A percentile compares a stretch with the other conserved stretches of the same genome.
Evolutionary conservation across 1,284 basidiomycete genomes (phyloP).

Genomic region (Rhodotorula sp.): DNA sequence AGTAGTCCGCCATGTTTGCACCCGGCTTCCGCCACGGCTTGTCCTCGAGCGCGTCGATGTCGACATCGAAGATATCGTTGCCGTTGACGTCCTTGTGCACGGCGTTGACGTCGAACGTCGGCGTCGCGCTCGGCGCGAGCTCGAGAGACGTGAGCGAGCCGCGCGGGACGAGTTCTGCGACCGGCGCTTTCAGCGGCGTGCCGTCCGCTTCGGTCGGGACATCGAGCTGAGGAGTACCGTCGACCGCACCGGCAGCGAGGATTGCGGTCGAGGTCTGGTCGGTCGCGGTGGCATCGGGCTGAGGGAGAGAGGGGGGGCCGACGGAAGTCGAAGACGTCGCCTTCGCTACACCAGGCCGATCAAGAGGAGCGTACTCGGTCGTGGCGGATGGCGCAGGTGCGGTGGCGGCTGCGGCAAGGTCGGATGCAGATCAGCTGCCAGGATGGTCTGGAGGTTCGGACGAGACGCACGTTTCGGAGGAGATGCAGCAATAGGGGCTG

Average conservation of each 20-base stretch:
- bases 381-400: slow-evolving; percentile 27
- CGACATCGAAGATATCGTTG: slow-evolving; percentile 69
- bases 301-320: slow-evolving; percentile 6
- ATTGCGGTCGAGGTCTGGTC: slow-evolving; percentile 7
- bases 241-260: background rate
- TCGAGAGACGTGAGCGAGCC: slow-evolving; percentile 29
- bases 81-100: slow-evolving; percentile 31
- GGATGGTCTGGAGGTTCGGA: no score
- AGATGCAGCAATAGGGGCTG: background rate
- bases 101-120: slow-evolving; percentile 43
- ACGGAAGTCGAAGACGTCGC: slow-evolving; percentile 4
- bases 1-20: slow-evolving; percentile 93
- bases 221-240: slow-evolving; percentile 8
- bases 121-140: slow-evolving; percentile 13
- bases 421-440: background rate
- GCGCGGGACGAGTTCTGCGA: slow-evolving; percentile 31
- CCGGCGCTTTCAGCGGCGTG: slow-evolving; percentile 14
- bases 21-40: slow-evolving; percentile 93
- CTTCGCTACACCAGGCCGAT: slow-evolving; percentile 26
- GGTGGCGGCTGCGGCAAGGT: background rate
- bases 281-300: slow-evolving; percentile 16
- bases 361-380: slow-evolving; percentile 34
- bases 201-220: background rate
- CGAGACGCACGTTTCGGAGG: slow-evolving; percentile 24
- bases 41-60: slow-evolving; percentile 68